Evolutionary conservation across 805 yeast species (phyloP).

Genomic region (Yamadazyma takamatsuzukensis): DNA sequence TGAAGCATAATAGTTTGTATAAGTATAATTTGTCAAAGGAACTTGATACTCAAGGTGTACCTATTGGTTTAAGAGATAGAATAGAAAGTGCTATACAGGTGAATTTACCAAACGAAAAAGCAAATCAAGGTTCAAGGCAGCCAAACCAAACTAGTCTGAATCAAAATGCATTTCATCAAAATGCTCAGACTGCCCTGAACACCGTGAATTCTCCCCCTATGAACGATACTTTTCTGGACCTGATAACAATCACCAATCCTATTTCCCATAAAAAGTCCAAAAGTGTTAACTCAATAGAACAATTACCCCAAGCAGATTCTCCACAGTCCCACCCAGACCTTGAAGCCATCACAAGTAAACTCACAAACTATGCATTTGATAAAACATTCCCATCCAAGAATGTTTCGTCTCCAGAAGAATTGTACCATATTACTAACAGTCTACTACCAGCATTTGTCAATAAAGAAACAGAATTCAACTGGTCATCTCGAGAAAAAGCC

Average conservation of each 20-base stretch:
- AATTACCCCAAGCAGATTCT: neutral
- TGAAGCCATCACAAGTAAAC: neutral
- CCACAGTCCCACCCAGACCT: neutral
- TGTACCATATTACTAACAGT: slow-evolving; percentile 14
- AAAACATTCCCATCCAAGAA: slow-evolving; percentile 27
- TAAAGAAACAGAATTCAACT: slow-evolving; percentile 84
- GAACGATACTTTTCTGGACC: no score
- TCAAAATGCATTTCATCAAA: no score
- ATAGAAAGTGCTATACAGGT: slow-evolving; percentile 1
- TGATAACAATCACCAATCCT: no score
- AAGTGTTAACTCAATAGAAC: neutral
- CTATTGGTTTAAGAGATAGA: slow-evolving; percentile 12
- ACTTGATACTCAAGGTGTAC: slow-evolving; percentile 31
- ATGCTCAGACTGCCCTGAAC: no score
- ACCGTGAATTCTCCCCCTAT: no score
- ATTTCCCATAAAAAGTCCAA: no score
- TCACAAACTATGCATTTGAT: slow-evolving; percentile 38
- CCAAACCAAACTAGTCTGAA: no score
- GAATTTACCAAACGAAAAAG: no score
- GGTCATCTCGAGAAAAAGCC: slow-evolving; percentile 68
- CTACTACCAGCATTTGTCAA: slow-evolving; percentile 47
- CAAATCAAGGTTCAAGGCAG: no score
- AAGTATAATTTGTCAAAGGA: slow-evolving; percentile 43
- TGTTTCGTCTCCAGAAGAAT: slow-evolving; percentile 19
- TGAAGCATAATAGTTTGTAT: slow-evolving; percentile 34